Evolutionary conservation across 2,329 filamentous ascomycete species (phyloP), one percentile per base, ranked within the genome.

Genomic region (Bipolaris zeicola): DNA sequence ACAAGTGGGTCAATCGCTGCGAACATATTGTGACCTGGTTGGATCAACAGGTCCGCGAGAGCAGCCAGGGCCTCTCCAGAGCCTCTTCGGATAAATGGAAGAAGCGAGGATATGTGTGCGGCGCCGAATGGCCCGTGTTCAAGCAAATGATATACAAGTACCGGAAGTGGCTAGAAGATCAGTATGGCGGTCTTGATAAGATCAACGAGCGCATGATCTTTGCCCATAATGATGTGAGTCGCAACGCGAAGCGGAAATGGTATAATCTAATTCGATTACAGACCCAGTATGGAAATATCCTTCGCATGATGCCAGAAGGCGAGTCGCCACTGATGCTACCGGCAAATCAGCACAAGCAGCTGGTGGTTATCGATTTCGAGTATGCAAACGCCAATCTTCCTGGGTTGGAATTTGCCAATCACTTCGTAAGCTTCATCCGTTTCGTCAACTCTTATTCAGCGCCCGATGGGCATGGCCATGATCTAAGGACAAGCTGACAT

Each of bases 271-370:
- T 43, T 41, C 7, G 10, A 26, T 8, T 37, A 47, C 52, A 96
- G 92, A 96, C 95, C 4, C 95, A 99, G 87, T 98, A 99, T 70
- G 95, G 95, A 62, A 99, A 99, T 73, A 95, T 99, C 61, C 86
- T 99, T 47, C 91, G 93, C 36, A 80, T 89, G 74, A 85, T 91
- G 64, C 86, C 86, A 2, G 79, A 80, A 37, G 83, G 82, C 46
- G 89, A 92, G 66, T 97, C 93, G 0, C 95, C 94, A 0, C 84
- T 98, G 6, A 83, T 97, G 10, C 85, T 95, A 47, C 92, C 95
- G 0, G 88, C 90, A 56, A 98, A 98, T 76, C 88, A 94, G 65
- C 95, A 99, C 79, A 98, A 96, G 76, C 94, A 96, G 77, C 85
- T 99, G 13, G 85, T 98, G 14, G 95, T 99, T 62, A 99, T 99